phyloP scores from a whole-genome alignment of 1,284 basidiomycete species.

The Phenoliferia sp. region DNA sequence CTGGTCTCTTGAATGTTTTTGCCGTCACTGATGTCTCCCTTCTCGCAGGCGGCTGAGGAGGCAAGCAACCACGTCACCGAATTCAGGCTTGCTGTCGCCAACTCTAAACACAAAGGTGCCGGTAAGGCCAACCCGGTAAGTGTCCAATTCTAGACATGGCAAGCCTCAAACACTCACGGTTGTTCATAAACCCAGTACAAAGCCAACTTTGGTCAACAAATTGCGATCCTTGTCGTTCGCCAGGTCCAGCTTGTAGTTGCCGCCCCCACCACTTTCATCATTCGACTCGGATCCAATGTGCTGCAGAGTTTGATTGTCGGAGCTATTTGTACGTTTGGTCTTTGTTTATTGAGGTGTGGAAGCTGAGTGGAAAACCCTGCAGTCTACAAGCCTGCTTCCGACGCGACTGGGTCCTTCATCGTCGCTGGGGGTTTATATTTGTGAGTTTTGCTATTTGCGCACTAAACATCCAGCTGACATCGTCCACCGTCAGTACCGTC shows the following conservation, averaged over 20 bases:
- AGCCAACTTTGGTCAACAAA: background rate
- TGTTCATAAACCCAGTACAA: too few species aligned
- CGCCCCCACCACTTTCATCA: background rate
- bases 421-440: constrained; percentile 27
- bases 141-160: too few species aligned
- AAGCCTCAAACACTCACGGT: too few species aligned
- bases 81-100: constrained; percentile 20
- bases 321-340: constrained; percentile 28
- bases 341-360: too few species aligned
- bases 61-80: constrained; percentile 2
- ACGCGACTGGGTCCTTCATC: constrained; percentile 16
- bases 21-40: background rate
- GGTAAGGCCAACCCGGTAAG: background rate
- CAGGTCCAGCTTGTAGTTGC: background rate
- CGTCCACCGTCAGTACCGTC: background rate
- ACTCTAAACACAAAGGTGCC: constrained; percentile 19
- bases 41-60: background rate
- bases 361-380: too few species aligned
- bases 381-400: constrained; percentile 31
- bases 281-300: constrained; percentile 16
- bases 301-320: constrained; percentile 35
- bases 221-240: background rate
- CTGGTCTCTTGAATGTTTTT: background rate
- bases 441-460: background rate
- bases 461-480: background rate